Base-by-base conservation (phyloP, 495 filamentous ascomycete genomes). In the Neurospora sp. region DNA sequence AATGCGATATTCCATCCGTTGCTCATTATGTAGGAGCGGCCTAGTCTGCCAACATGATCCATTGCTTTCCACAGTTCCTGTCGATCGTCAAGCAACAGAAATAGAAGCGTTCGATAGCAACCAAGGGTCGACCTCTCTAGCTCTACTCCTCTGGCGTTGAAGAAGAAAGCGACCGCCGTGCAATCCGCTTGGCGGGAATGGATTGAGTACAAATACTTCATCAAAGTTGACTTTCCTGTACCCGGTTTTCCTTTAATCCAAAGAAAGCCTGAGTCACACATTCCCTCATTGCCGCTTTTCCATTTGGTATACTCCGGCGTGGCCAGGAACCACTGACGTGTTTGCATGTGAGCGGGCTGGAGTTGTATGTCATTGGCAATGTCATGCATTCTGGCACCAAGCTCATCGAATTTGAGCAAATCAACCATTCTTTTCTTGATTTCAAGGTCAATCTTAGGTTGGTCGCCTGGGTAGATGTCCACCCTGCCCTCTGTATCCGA, bases 101-200 rank as follows among this genome's bases (percentile, higher is more conserved):
- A 38, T 20, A 82, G 73, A 0, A 88, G 72, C 0, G 86, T 86
- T 53, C 85, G 86, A 74, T 87, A 88, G 81, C 87, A 85, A 3
- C 87, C 86, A 1, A 72, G 7, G 0, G 79, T 77, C 1, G 86
- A 85, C 70, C 81, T 85, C 74, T 88, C 85, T 17, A 88, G 74
- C 9, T 74, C 37, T 0, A 76, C 79, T 0, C 86, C 75, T 35
- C 75, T 59, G 12, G 75, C 75, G 14, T 74, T 74, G 48, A 74
- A 76, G 71, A 76, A 76, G 40, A 76, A 76, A 2, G 73, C 69
- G 1, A 73, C 16, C 7, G 72, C 45, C 27, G 40, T 61, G 2
- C 68, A 37, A 8, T n/a, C 12, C 8, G 35, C 27, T 39, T 40
- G 42, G 8, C 48, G 37, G 20, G 42, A 27, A 27, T 38, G 48